These are phyloP conservation scores for Choanephora cucurbitarum DNA, from an alignment of 371 early-diverging fungal species.

Conservation along the genomic window DNA sequence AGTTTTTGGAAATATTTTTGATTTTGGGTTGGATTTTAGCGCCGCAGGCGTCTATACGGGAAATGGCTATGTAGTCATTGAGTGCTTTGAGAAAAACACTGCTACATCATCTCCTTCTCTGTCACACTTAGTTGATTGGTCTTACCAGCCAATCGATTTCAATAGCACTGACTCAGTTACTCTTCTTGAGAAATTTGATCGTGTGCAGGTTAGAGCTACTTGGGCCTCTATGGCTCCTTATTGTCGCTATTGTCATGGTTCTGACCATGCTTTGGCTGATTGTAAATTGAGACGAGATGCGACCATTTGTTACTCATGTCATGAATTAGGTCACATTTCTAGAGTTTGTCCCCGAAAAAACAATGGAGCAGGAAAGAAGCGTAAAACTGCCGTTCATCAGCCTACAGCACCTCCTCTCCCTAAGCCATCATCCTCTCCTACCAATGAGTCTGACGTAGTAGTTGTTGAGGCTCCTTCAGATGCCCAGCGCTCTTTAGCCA, in stretches of 20 bases:
- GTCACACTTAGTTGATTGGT: constrained; percentile 59
- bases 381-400: no score
- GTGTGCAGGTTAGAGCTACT: background rate
- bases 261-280: constrained; percentile 1
- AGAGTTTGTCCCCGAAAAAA: no score
- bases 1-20: background rate
- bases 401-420: no score
- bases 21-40: constrained; percentile 3
- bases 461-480: no score
- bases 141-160: background rate
- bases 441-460: no score
- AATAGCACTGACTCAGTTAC: no score
- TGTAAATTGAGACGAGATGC: background rate
- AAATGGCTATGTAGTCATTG: constrained; percentile 8
- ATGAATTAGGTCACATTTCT: constrained; percentile 3
- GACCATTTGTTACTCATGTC: background rate
- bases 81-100: no score
- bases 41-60: constrained; percentile 2
- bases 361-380: no score
- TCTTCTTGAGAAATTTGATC: background rate
- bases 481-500: no score
- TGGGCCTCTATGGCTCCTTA: no score
- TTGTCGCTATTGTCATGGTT: constrained; percentile 7
- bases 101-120: constrained; percentile 43
- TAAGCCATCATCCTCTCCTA: no score